phyloP scores from a whole-genome alignment of 2,329 filamentous ascomycete species.

The Epichloe hybrida region DNA sequence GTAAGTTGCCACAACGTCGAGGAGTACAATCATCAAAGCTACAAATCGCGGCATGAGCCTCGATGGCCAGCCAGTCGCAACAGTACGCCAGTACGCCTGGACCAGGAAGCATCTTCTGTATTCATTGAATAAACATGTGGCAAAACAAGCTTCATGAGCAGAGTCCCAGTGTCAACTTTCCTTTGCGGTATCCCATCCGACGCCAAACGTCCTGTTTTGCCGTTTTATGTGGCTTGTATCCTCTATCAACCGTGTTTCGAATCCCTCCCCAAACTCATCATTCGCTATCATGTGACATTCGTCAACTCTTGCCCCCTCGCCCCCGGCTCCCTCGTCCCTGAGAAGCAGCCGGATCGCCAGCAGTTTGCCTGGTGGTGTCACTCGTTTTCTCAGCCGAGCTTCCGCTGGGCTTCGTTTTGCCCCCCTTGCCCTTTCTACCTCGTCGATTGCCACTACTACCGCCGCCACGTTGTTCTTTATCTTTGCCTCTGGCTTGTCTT shows the following conservation, averaged over 20 bases:
- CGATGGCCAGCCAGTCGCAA: too few species aligned
- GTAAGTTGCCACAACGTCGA: too few species aligned
- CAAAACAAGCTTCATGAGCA: not conserved
- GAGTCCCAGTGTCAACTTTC: not conserved
- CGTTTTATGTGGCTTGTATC: not conserved
- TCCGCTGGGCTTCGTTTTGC: constrained; percentile 13
- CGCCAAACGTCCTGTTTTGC: not conserved
- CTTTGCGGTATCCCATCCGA: not conserved
- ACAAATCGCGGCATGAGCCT: too few species aligned
- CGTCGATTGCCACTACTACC: constrained; percentile 16
- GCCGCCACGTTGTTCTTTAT: constrained; percentile 11
- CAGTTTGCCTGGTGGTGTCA: constrained; percentile 6
- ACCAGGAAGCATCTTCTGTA: too few species aligned
- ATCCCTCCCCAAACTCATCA: not conserved
- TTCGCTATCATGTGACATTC: not conserved
- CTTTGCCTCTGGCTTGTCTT: constrained; percentile 27
- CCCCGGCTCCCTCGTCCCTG: not conserved
- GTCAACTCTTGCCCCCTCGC: constrained; percentile 2
- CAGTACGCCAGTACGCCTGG: too few species aligned
- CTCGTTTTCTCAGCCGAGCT: constrained; percentile 8
- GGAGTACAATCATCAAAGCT: too few species aligned
- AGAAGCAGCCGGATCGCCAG: not conserved
- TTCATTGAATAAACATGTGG: not conserved
- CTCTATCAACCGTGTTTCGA: not conserved
- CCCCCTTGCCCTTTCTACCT: constrained; percentile 15